Conservation (phyloP, 1,284 basidiomycete species). For the Trichosporon faecale region DNA sequence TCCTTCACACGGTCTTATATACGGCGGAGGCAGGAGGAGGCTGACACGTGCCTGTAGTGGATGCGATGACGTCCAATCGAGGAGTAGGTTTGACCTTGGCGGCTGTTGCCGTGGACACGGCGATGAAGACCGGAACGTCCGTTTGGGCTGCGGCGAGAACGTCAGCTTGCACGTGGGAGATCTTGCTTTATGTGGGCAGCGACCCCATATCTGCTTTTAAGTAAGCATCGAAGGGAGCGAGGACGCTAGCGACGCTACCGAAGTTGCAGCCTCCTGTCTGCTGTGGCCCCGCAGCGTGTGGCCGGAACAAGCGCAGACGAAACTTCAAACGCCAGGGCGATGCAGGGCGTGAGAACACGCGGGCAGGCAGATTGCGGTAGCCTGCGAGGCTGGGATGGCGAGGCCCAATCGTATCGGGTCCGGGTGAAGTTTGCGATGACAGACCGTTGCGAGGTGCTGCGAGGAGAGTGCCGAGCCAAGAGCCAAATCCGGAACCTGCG, state of each 20-base stretch:
- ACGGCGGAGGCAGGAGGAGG: neutral
- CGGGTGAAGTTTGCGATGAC: neutral
- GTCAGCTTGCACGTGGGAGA: neutral
- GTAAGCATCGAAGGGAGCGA: neutral
- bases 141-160: neutral
- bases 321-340: neutral
- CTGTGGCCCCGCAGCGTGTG: neutral
- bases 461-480: constrained; percentile 1
- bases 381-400: neutral
- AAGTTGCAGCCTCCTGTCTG: neutral
- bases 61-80: neutral
- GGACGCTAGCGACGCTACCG: neutral
- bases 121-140: neutral
- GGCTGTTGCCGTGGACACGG: constrained; percentile 10
- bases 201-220: neutral
- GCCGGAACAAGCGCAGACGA: neutral
- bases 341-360: constrained; percentile 1
- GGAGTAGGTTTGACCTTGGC: neutral
- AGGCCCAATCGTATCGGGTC: neutral
- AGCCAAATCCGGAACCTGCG: neutral
- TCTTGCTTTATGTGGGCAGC: neutral
- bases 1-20: neutral
- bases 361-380: neutral
- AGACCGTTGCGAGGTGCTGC: neutral
- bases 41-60: neutral